Evolutionary conservation across 352 stramenopile species (phyloP).

Genomic region (Aphanomyces astaci): DNA sequence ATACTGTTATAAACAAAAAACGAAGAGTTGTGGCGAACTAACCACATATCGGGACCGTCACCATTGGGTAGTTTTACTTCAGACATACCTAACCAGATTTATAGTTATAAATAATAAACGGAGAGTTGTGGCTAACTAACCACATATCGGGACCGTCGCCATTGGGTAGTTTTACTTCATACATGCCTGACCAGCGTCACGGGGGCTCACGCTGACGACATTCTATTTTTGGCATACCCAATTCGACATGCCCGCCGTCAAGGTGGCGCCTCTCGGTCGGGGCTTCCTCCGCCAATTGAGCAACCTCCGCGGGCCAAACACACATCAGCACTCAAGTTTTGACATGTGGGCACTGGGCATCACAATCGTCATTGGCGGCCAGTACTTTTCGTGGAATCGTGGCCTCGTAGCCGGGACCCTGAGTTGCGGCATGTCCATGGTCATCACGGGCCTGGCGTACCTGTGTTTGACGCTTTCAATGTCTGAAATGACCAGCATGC

Average conservation of each 20-base stretch:
- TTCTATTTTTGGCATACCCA: too few species aligned
- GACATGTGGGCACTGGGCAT: conserved; percentile 35
- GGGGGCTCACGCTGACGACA: too few species aligned
- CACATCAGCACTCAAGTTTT: neutral
- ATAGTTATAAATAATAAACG: neutral
- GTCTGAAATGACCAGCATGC: conserved; percentile 29
- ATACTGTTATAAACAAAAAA: too few species aligned
- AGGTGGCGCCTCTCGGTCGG: neutral
- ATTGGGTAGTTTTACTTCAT: too few species aligned
- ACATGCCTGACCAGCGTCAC: too few species aligned
- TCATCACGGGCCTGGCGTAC: conserved; percentile 29
- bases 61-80: too few species aligned
- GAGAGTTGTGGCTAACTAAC: too few species aligned
- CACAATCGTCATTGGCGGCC: conserved; percentile 34
- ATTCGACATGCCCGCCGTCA: neutral
- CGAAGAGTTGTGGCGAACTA: too few species aligned
- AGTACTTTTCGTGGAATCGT: conserved; percentile 39
- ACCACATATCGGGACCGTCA: too few species aligned
- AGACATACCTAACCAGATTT: too few species aligned
- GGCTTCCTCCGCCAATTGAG: neutral
- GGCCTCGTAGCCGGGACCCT: conserved; percentile 18
- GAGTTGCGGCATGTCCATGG: conserved; percentile 26
- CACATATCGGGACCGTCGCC: too few species aligned
- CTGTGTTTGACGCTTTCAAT: conserved; percentile 30
- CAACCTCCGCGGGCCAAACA: neutral